Percentiles rank a stretch among this genome's conserved stretches.
Evolutionary conservation across 1,284 basidiomycete genomes (phyloP).

Genomic region (Ceratobasidium sp.): DNA sequence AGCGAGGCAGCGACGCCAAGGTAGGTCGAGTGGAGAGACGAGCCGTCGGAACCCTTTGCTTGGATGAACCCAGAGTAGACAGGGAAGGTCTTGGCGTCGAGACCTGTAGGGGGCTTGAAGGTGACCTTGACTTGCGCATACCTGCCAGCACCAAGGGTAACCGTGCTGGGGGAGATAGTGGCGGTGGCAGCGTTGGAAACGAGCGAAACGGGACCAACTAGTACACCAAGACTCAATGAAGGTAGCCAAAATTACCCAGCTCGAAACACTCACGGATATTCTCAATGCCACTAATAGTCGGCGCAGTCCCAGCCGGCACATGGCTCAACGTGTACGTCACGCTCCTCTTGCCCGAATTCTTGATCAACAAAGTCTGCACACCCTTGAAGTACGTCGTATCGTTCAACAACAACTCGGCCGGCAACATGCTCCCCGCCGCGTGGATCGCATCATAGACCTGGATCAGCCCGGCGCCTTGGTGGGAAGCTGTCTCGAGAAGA

Average conservation of each 20-base stretch:
- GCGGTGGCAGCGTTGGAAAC: conserved; percentile 50
- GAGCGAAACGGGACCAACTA: conserved; percentile 51
- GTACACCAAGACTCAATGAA: background rate
- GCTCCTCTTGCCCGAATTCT: conserved; percentile 50
- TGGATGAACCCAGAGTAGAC: conserved; percentile 52
- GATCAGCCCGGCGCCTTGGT: conserved; percentile 74
- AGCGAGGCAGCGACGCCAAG: conserved; percentile 54
- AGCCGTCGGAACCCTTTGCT: conserved; percentile 45
- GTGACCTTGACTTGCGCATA: conserved; percentile 47
- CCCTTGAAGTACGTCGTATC: conserved; percentile 67
- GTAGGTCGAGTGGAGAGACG: conserved; percentile 48
- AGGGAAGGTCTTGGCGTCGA: conserved; percentile 52
- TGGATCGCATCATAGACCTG: conserved; percentile 71
- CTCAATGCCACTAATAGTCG: conserved; percentile 57
- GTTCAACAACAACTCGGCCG: conserved; percentile 71
- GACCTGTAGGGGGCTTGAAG: conserved; percentile 51
- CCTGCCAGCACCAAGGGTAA: conserved; percentile 51
- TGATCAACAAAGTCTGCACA: conserved; percentile 49
- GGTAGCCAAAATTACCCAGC: no score
- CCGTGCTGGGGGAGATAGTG: conserved; percentile 46
- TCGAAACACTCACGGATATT: conserved; percentile 50
- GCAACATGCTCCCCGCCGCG: conserved; percentile 65
- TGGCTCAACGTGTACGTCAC: conserved; percentile 51
- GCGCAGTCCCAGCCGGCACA: conserved; percentile 54
- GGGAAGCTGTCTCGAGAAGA: conserved; percentile 68